A percentile compares a stretch with the other conserved stretches of the same genome.
phyloP scores from a whole-genome alignment of 1,284 basidiomycete species.

The Naganishia sp. region DNA sequence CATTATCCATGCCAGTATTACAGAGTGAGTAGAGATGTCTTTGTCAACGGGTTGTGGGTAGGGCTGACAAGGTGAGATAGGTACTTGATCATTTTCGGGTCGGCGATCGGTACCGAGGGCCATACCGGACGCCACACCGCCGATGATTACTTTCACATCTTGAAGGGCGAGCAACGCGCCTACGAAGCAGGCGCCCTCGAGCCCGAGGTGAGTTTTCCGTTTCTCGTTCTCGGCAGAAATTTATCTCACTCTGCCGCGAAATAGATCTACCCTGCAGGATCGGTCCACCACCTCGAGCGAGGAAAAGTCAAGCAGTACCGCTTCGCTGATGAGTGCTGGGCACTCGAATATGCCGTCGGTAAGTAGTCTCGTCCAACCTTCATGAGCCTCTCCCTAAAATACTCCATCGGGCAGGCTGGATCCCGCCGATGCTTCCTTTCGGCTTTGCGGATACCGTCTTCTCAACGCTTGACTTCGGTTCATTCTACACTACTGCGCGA shows the following conservation, averaged over 20 bases:
- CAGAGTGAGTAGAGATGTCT: constrained; percentile 70
- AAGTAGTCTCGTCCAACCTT: constrained; percentile 37
- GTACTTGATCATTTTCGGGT: constrained; percentile 81
- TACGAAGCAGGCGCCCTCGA: constrained; percentile 76
- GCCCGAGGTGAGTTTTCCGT: constrained; percentile 63
- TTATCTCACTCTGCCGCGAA: too few relatives aligned
- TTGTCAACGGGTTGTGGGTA: background rate
- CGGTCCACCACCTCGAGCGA: constrained; percentile 77
- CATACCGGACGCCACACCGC: constrained; percentile 92
- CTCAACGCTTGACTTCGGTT: constrained; percentile 85
- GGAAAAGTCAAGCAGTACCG: constrained; percentile 94
- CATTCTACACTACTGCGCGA: constrained; percentile 74
- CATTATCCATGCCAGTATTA: constrained; percentile 89
- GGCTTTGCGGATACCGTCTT: constrained; percentile 82
- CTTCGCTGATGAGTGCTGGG: constrained; percentile 93
- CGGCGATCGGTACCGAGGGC: constrained; percentile 93
- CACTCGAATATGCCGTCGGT: constrained; percentile 93
- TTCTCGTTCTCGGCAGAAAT: background rate
- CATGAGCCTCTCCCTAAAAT: constrained; percentile 1
- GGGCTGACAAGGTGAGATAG: constrained; percentile 33
- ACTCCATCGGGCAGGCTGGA: constrained; percentile 66
- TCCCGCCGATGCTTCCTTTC: constrained; percentile 88
- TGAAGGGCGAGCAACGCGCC: constrained; percentile 90
- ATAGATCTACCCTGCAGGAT: constrained; percentile 72
- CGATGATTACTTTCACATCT: constrained; percentile 91